These are phyloP conservation scores for Sphagnum contortum DNA, from an alignment of 225 moss, liverwort and hornwort species.

Conservation along the genomic window DNA sequence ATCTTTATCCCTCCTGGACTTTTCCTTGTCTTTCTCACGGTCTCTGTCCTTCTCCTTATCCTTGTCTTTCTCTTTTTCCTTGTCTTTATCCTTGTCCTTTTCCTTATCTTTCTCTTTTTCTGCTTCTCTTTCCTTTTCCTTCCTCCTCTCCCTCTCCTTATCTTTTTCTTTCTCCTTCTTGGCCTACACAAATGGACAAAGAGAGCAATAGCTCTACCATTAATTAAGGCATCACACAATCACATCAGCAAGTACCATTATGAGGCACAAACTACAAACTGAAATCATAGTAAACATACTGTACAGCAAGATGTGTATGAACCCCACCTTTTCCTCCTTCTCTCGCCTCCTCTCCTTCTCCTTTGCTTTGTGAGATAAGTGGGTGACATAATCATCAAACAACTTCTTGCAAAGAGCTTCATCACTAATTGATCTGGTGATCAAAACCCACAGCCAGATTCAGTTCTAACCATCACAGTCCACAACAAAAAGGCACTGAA, in stretches of 20 bases:
- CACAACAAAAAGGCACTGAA: slow-evolving; percentile 3
- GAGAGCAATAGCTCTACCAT: too few species aligned
- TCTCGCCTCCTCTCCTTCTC: slow-evolving; percentile 97
- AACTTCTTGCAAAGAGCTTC: slow-evolving; percentile 71
- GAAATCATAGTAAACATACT: too few species aligned
- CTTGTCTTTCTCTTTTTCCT: slow-evolving; percentile 20
- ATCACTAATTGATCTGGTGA: slow-evolving; percentile 62
- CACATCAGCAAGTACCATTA: neutral
- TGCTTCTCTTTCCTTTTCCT: slow-evolving; percentile 17
- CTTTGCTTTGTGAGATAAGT: slow-evolving; percentile 76
- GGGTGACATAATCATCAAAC: slow-evolving; percentile 78
- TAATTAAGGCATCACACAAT: neutral
- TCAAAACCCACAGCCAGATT: slow-evolving; percentile 3
- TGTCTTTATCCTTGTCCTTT: slow-evolving; percentile 17
- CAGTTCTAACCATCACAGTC: neutral
- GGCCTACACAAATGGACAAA: slow-evolving; percentile 9
- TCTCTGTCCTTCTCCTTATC: slow-evolving; percentile 7
- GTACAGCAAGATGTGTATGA: neutral
- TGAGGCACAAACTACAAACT: neutral
- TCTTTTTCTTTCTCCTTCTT: slow-evolving; percentile 42
- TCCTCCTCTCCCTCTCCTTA: slow-evolving; percentile 36
- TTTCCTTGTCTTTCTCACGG: slow-evolving; percentile 62
- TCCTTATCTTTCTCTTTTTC: slow-evolving; percentile 24
- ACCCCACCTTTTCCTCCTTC: slow-evolving; percentile 91
- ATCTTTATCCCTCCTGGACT: slow-evolving; percentile 61